phyloP scores from a whole-genome alignment of 805 yeast genomes.

The Lipomyces kockii region DNA sequence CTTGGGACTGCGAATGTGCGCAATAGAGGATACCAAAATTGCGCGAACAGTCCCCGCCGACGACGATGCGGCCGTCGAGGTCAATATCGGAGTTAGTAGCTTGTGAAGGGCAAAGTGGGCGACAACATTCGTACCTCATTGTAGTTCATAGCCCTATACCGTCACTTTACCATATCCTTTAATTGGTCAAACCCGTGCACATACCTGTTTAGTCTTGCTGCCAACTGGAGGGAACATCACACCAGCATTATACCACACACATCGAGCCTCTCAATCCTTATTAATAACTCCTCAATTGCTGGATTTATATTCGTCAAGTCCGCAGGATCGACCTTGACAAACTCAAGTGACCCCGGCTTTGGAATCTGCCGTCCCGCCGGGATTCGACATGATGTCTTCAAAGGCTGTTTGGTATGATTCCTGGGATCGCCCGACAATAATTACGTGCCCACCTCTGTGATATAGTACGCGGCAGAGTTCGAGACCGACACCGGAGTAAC shows the following conservation, averaged over 20 bases:
- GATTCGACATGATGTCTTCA: slow-evolving; percentile 12
- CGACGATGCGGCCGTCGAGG: slow-evolving; percentile 43
- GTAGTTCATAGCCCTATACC: slow-evolving; percentile 49
- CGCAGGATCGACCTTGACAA: slow-evolving; percentile 21
- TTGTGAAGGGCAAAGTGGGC: slow-evolving; percentile 54
- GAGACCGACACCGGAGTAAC: slow-evolving; percentile 29
- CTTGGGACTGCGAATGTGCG: slow-evolving; percentile 43
- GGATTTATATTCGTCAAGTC: slow-evolving; percentile 45
- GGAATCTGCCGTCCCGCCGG: background rate
- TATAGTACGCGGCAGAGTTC: slow-evolving; percentile 19
- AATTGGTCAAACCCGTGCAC: no score
- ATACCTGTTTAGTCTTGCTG: slow-evolving; percentile 46
- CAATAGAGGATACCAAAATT: slow-evolving; percentile 53
- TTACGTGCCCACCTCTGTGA: slow-evolving; percentile 23
- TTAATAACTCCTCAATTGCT: slow-evolving; percentile 45
- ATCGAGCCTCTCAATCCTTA: slow-evolving; percentile 44
- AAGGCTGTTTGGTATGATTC: slow-evolving; percentile 11
- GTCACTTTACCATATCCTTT: no score
- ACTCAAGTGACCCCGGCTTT: slow-evolving; percentile 20
- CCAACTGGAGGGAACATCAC: slow-evolving; percentile 43
- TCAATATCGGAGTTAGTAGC: slow-evolving; percentile 48
- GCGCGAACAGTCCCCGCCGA: slow-evolving; percentile 45
- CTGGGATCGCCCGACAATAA: slow-evolving; percentile 18
- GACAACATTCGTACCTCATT: slow-evolving; percentile 53
- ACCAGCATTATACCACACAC: slow-evolving; percentile 52